Evolutionary conservation across 164 flowering plant species (phyloP), one percentile per base, ranked within the genome.

Genomic region (Tinospora cordifolia): DNA sequence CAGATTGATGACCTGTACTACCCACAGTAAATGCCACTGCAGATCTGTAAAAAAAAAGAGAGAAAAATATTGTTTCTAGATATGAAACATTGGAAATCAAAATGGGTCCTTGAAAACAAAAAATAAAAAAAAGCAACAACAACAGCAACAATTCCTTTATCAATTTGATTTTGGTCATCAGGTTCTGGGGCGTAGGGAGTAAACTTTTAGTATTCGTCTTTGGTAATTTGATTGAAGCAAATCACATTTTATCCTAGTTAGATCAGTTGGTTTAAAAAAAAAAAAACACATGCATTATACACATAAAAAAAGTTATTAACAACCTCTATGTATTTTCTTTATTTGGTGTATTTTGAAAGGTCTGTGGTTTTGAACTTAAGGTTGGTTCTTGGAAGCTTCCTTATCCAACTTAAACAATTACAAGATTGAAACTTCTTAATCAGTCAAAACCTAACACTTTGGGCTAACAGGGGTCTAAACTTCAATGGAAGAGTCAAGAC

Each of bases 51-150:
- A 51, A 41, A 51, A 51, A 51, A 17, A 51, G 59, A n/a, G n/a
- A n/a, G n/a, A n/a, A n/a, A n/a, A n/a, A n/a, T n/a, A n/a, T n/a
- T 17, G 59, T 51, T 51, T n/a, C 59, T 51, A 22, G 4, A 51
- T n/a, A 51, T 51, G 59, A n/a, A 51, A 51, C 59, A 17, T 51
- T 51, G 59, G 59, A 51, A 51, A 51, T 51, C 59, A 51, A 51
- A 51, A 51, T 19, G 59, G 59, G 59, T 22, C 59, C 59, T 51
- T n/a, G 8, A 51, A 22, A n/a, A 51, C 59, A 17, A 51, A n/a
- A 49, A 49, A 49, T 13, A 49, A n/a, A 49, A 14, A 13, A 49
- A 51, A 51, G 58, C 14, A 19, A 51, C 5, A 19, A 51, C 13
- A 13, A 13, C 58, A 51, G 19, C n/a, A n/a, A n/a, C n/a, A n/a